Conservation (phyloP, 2,329 filamentous ascomycete genomes). For the Fusarium denticulatum region DNA sequence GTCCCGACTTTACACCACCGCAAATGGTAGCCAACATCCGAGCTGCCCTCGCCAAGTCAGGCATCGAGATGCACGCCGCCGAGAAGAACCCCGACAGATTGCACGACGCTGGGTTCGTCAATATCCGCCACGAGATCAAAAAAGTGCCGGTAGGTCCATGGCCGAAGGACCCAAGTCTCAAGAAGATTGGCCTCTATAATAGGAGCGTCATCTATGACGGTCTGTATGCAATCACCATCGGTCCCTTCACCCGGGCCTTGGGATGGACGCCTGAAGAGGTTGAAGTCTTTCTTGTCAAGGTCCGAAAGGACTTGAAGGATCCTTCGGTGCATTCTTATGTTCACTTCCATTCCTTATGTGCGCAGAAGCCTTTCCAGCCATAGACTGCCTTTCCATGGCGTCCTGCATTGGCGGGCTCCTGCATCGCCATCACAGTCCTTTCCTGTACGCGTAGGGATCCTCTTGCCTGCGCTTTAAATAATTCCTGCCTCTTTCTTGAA, state of each 20-base stretch:
- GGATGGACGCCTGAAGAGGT: conserved; percentile 49
- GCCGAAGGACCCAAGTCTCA: conserved; percentile 57
- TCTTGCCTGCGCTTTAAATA: neutral
- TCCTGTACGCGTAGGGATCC: accelerated
- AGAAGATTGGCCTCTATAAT: conserved; percentile 54
- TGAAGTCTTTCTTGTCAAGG: conserved; percentile 47
- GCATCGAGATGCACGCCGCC: conserved; percentile 46
- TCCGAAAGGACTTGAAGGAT: conserved; percentile 48
- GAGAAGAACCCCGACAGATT: conserved; percentile 44
- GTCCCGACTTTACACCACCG: conserved; percentile 40
- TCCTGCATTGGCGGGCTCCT: no score
- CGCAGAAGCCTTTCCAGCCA: conserved; percentile 7
- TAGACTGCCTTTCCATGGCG: neutral
- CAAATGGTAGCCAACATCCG: conserved; percentile 44
- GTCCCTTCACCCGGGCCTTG: conserved; percentile 48
- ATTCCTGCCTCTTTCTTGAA: conserved; percentile 66
- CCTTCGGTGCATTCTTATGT: conserved; percentile 28
- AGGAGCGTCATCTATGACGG: conserved; percentile 44
- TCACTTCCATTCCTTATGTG: conserved; percentile 28
- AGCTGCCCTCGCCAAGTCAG: conserved; percentile 44
- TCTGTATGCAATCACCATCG: conserved; percentile 47
- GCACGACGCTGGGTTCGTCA: conserved; percentile 51
- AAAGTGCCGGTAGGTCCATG: conserved; percentile 60
- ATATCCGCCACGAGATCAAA: conserved; percentile 51
- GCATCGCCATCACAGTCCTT: no score